A percentile compares a stretch with the other conserved stretches of the same genome.
Conservation (phyloP, 1,284 basidiomycete genomes). For the Ceratobasidium sp. region DNA sequence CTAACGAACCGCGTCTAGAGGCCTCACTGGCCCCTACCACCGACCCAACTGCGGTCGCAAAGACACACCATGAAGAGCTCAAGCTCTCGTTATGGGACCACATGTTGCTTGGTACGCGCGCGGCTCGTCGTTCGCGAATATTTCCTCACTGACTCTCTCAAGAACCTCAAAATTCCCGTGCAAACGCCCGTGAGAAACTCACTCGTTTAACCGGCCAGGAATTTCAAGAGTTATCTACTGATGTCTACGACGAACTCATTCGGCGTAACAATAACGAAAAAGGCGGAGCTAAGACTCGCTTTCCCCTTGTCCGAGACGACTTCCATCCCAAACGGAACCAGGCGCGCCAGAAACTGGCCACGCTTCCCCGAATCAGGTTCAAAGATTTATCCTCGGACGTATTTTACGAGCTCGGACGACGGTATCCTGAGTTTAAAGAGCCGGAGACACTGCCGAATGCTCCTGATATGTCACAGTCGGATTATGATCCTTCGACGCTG, state of each 20-base stretch:
- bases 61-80: constrained; percentile 80
- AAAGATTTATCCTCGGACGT: constrained; percentile 98
- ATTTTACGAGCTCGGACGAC: constrained; percentile 91
- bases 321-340: constrained; percentile 99
- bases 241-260: constrained; percentile 93
- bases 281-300: constrained; percentile 76
- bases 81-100: constrained; percentile 71
- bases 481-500: constrained; percentile 46
- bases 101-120: constrained; percentile 70
- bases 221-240: constrained; percentile 93
- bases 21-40: too few relatives aligned
- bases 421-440: constrained; percentile 96
- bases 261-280: constrained; percentile 78
- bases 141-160: constrained; percentile 8
- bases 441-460: constrained; percentile 63
- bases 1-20: constrained; percentile 63
- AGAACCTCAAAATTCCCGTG: constrained; percentile 84
- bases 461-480: constrained; percentile 49
- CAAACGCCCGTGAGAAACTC: constrained; percentile 90
- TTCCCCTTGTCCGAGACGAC: constrained; percentile 90
- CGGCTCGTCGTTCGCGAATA: neutral
- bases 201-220: constrained; percentile 90
- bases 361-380: constrained; percentile 90
- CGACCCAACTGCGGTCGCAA: too few relatives aligned
- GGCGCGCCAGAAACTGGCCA: constrained; percentile 97